A percentile compares a stretch with the other conserved stretches of the same genome.
Conservation (phyloP, 1,284 basidiomycete genomes). For the Schizopora paradoxa region DNA sequence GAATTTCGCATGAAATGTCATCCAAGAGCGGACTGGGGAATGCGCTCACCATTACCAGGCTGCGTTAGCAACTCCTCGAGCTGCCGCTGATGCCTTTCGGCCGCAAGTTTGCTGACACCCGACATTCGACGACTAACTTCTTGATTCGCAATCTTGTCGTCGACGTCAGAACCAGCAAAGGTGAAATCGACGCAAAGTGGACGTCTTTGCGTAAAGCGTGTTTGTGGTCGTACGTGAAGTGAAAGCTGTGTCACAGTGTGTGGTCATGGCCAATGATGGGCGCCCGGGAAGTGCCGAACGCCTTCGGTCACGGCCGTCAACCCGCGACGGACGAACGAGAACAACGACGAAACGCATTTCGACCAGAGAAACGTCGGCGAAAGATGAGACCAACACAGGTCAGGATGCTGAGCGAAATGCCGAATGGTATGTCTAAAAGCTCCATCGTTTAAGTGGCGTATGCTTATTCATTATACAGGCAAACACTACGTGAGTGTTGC, state of each 20-base stretch:
- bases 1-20: conserved; percentile 12
- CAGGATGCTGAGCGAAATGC: conserved; percentile 63
- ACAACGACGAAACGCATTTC: too few relatives aligned
- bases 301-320: too few relatives aligned
- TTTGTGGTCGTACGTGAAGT: too few relatives aligned
- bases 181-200: too few relatives aligned
- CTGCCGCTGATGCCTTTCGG: conserved; percentile 64
- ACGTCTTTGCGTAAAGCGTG: too few relatives aligned
- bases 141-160: neutral
- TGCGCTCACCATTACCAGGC: conserved; percentile 68
- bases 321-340: too few relatives aligned
- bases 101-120: conserved; percentile 46
- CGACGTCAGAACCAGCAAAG: neutral
- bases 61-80: conserved; percentile 60
- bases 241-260: too few relatives aligned
- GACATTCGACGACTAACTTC: conserved; percentile 7
- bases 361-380: conserved; percentile 15
- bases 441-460: conserved; percentile 12
- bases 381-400: conserved; percentile 67
- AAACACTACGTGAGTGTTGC: conserved; percentile 61
- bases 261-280: too few relatives aligned
- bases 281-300: too few relatives aligned
- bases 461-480: conserved; percentile 28
- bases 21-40: conserved; percentile 19
- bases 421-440: conserved; percentile 51